Evolutionary conservation across 768 basidiomycete species (phyloP), one percentile per base, ranked within the genome.

Genomic region (Chalciporus pseudorubinellus): DNA sequence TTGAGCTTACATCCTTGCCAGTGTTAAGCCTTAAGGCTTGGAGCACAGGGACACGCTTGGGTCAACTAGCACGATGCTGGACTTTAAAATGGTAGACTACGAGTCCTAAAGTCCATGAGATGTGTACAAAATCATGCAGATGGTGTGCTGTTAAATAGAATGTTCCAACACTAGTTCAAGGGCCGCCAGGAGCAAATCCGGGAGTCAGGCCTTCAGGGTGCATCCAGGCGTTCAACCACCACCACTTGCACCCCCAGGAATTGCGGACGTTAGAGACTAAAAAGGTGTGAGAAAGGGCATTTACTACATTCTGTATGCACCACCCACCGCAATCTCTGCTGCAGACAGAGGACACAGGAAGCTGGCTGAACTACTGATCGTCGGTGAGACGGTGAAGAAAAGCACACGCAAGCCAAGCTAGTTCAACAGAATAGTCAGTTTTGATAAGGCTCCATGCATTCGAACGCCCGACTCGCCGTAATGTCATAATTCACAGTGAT

Each of bases 401-500:
- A 89, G 59, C 14, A 90, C 75, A 31, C 77, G 76, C 48, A 92
- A 66, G n/a, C 73, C 81, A 50, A 90, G 68, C 87, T 90, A 50
- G 52, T 4, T 51, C 3, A 36, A 29, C 29, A n/a, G 48, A 38
- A 24, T 42, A 48, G 53, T 53, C 39, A 65, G 49, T 21, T 48
- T 26, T 49, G 48, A 38, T 39, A 28, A 44, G 13, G 44, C 39
- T 34, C 22, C 12, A 10, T 39, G 24, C 12, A 34, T 33, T 26
- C 20, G 16, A 26, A 58, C 26, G 18, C 12, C 33, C 31, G 26
- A 47, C 55, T 46, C 48, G 83, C 88, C 51, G 77, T 83, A 38
- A 92, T 79, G 54, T 82, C 80, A 60, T 90, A 90, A 28, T 80
- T 62, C 22, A 93, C 74, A 1, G 66, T 72, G 34, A 93, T 71